phyloP scores from a whole-genome alignment of 2,329 filamentous ascomycete species.

The Metarhizium anisopliae region DNA sequence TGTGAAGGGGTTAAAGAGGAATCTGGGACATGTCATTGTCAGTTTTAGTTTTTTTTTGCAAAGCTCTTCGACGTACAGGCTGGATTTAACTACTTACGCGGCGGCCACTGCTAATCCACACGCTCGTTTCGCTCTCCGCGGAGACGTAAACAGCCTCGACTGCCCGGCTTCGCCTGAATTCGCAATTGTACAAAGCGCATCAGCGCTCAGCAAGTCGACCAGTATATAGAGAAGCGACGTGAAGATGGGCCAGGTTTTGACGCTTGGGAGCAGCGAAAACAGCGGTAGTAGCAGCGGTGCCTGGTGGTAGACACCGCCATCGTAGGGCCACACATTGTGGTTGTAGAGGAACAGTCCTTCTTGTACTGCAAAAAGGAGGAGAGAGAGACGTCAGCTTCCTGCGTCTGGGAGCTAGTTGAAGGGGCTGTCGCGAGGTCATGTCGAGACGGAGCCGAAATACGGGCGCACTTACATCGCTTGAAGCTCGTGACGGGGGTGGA shows the following conservation, averaged over 20 bases:
- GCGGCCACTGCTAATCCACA: conserved; percentile 68
- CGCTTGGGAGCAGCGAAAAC: conserved; percentile 77
- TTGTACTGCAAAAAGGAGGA: conserved; percentile 53
- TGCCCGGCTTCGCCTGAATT: conserved; percentile 68
- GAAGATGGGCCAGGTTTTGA: conserved; percentile 56
- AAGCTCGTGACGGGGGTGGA: conserved; percentile 97
- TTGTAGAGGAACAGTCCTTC: conserved; percentile 95
- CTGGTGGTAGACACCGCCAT: conserved; percentile 77
- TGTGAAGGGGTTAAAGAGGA: conserved; percentile 91
- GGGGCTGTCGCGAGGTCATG: neutral
- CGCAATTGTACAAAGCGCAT: conserved; percentile 70
- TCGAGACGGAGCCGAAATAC: neutral
- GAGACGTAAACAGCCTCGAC: conserved; percentile 70
- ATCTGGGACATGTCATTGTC: conserved; percentile 40
- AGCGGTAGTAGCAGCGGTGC: conserved; percentile 84
- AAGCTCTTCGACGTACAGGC: too few species aligned
- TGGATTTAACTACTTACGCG: conserved; percentile 43
- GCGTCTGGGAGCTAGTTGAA: neutral
- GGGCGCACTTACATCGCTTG: conserved; percentile 67
- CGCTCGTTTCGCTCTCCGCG: conserved; percentile 66
- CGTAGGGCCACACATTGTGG: conserved; percentile 93
- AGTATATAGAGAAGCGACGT: conserved; percentile 73
- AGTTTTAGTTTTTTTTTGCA: too few species aligned
- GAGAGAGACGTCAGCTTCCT: neutral
- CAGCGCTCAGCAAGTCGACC: conserved; percentile 74